These are phyloP conservation scores for Dimocarpus longan DNA, from an alignment of 345 rosid genomes.

Conservation along the genomic window DNA sequence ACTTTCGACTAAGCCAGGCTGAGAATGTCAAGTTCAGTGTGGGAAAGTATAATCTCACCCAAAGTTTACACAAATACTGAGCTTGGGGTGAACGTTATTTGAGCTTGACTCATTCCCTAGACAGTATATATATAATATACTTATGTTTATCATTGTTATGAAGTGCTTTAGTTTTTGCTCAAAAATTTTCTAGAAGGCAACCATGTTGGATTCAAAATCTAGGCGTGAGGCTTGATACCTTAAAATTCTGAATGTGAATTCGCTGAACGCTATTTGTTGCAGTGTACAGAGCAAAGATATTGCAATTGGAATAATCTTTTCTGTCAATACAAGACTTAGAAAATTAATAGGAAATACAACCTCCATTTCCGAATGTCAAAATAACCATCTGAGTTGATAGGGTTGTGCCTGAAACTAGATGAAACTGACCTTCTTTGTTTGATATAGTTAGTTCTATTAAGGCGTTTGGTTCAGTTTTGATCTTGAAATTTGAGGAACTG, in stretches of 20 bases:
- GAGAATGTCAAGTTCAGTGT: not conserved
- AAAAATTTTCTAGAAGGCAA: not conserved
- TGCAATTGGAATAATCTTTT: not conserved
- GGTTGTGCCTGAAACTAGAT: not conserved
- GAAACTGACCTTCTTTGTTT: not conserved
- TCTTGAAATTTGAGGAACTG: not conserved
- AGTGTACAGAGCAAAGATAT: not conserved
- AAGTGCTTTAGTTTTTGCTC: not conserved
- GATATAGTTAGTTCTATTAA: not conserved
- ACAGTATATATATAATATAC: not conserved
- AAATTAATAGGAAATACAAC: not conserved
- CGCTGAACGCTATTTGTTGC: not conserved
- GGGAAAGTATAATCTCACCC: not conserved
- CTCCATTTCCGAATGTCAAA: not conserved
- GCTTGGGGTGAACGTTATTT: not conserved
- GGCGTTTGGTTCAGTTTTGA: not conserved
- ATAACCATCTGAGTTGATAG: not conserved
- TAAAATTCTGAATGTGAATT: not conserved
- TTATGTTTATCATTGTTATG: not conserved
- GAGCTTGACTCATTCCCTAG: not conserved
- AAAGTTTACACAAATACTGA: not conserved
- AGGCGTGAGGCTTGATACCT: not conserved
- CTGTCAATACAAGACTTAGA: conserved; percentile 1
- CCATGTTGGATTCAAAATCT: not conserved
- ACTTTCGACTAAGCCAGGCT: not conserved